phyloP scores from a whole-genome alignment of 2,329 filamentous ascomycete species.

The Hawksworthiomyces lignivorus region DNA sequence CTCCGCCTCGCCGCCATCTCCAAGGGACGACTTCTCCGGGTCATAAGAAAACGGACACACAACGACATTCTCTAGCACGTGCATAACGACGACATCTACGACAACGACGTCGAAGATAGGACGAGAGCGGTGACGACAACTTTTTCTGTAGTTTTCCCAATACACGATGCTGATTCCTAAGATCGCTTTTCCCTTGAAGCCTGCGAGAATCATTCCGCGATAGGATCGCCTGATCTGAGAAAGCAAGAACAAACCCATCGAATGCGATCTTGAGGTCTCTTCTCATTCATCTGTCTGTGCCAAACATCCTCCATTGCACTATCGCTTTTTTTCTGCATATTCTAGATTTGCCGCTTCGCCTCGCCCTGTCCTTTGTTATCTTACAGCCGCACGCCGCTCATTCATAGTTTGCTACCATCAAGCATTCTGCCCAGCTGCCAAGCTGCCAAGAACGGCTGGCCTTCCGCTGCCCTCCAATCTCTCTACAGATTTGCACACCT shows the following conservation, averaged over 20 bases:
- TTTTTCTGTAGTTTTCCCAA: not conserved
- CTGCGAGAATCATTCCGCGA: constrained; percentile 20
- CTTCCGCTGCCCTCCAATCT: constrained; percentile 9
- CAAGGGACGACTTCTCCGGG: no score
- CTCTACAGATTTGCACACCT: constrained; percentile 1
- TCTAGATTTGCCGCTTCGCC: no score
- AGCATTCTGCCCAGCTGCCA: constrained; percentile 11
- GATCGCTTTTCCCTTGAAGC: constrained; percentile 16
- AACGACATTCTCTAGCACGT: no score
- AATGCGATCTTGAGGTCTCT: no score
- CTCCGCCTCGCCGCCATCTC: no score
- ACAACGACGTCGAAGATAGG: not conserved
- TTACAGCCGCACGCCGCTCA: no score
- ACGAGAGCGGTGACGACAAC: not conserved
- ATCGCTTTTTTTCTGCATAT: no score
- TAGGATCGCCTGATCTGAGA: constrained; percentile 10
- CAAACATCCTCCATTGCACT: no score
- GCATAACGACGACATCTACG: not conserved
- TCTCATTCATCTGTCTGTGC: no score
- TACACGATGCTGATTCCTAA: constrained; percentile 21
- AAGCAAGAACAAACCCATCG: not conserved
- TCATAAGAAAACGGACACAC: no score
- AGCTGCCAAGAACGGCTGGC: constrained; percentile 10
- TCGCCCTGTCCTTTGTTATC: no score
- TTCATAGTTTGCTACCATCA: no score